Percentiles rank a stretch among this genome's conserved stretches.
Evolutionary conservation across 192 early-diverging fungal genomes (phyloP).

Genomic region (Backusella parvicylindrica): DNA sequence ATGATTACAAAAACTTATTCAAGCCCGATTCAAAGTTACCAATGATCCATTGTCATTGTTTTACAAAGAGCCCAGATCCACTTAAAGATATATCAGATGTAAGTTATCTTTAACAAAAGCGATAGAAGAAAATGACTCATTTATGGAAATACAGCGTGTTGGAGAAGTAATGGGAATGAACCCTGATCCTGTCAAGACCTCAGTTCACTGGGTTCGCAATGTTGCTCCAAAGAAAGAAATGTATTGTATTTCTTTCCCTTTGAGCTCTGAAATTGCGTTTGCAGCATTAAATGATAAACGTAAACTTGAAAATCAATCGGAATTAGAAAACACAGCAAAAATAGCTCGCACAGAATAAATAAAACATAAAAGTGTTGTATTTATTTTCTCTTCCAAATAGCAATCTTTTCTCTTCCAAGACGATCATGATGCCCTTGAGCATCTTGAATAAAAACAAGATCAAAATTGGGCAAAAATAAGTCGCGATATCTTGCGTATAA

Average conservation of each 20-base stretch:
- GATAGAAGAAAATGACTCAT: background rate
- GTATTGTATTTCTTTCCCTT: constrained; percentile 86
- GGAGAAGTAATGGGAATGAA: constrained; percentile 49
- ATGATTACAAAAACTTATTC: background rate
- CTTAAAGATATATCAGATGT: constrained; percentile 34
- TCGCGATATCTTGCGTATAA: constrained; percentile 14
- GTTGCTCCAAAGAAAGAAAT: constrained; percentile 99
- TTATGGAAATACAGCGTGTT: constrained; percentile 36
- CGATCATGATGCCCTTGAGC: constrained; percentile 56
- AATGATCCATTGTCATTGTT: constrained; percentile 93
- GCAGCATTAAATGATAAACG: constrained; percentile 11
- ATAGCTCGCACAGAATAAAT: constrained; percentile 8
- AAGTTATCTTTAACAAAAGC: background rate
- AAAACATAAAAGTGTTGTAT: background rate
- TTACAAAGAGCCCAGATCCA: constrained; percentile 74
- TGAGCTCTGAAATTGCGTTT: constrained; percentile 80
- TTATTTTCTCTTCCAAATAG: constrained; percentile 59
- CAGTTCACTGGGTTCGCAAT: constrained; percentile 81
- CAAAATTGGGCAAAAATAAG: constrained; percentile 55
- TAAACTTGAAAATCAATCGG: constrained; percentile 1
- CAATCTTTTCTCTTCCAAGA: constrained; percentile 57
- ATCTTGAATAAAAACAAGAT: constrained; percentile 56
- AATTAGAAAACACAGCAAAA: background rate
- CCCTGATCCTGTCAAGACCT: constrained; percentile 19
- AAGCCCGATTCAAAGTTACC: constrained; percentile 54